Percentiles rank a stretch among this genome's conserved stretches.
Evolutionary conservation across 352 stramenopile species (phyloP).

Genomic region (Pythium angustatum): DNA sequence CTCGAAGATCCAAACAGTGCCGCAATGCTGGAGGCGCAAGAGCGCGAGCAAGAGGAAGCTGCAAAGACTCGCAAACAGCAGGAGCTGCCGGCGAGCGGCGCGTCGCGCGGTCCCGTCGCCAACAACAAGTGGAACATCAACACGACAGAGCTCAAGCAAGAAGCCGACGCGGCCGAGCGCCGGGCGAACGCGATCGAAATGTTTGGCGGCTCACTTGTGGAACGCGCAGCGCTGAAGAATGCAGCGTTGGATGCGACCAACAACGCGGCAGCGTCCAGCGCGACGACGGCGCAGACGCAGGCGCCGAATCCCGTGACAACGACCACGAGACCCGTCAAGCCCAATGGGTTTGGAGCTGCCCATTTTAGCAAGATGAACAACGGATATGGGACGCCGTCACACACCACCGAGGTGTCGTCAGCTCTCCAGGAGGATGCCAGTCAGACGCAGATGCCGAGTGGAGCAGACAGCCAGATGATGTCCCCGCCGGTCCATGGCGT

Average conservation of each 20-base stretch:
- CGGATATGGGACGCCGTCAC: not conserved
- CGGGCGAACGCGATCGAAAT: constrained; percentile 21
- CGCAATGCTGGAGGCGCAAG: constrained; percentile 17
- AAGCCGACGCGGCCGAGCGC: constrained; percentile 41
- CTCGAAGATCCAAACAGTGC: constrained; percentile 44
- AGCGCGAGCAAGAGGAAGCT: constrained; percentile 32
- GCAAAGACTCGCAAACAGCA: not conserved
- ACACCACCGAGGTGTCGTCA: not conserved
- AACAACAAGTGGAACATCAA: constrained; percentile 79
- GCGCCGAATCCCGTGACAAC: not conserved
- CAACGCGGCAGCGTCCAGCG: constrained; percentile 1
- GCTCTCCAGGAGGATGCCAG: constrained; percentile 11
- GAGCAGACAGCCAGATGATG: constrained; percentile 1
- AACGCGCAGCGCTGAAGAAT: constrained; percentile 30
- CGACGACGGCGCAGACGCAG: not conserved
- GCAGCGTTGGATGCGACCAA: constrained; percentile 40
- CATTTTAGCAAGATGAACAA: constrained; percentile 11
- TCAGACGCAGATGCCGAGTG: constrained; percentile 23
- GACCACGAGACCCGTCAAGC: constrained; percentile 1
- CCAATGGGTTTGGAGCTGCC: constrained; percentile 12
- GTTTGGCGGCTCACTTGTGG: constrained; percentile 25
- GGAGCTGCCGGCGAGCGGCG: not conserved
- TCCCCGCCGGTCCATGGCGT: constrained; percentile 1
- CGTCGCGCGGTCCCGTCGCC: constrained; percentile 40
- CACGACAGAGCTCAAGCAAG: constrained; percentile 55